Percentiles rank a stretch among this genome's conserved stretches.
Evolutionary conservation across 139 green algal species (phyloP).

Genomic region (Chlorella sp.): DNA sequence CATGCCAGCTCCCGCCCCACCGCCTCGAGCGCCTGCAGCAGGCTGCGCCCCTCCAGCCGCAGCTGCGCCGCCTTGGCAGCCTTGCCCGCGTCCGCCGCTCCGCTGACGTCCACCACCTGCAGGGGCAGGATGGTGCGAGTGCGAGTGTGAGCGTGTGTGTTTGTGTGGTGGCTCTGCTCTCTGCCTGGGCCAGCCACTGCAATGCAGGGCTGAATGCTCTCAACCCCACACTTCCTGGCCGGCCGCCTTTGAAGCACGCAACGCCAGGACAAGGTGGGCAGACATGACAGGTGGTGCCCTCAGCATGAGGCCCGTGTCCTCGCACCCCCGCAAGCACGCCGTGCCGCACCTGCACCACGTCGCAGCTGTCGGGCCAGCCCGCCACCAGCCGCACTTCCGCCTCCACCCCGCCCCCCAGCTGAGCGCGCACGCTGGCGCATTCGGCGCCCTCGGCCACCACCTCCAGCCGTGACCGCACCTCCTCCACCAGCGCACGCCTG

Average conservation of each 20-base stretch:
- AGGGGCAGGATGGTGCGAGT: background rate
- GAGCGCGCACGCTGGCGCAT: background rate
- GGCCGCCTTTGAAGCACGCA: too few relatives aligned
- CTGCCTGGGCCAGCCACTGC: too few relatives aligned
- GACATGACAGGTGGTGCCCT: too few relatives aligned
- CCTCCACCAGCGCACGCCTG: slow-evolving; percentile 29
- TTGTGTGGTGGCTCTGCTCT: too few relatives aligned
- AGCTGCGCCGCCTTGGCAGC: slow-evolving; percentile 12
- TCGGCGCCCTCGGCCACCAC: background rate
- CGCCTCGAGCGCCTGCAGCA: slow-evolving; percentile 33
- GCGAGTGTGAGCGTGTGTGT: too few relatives aligned
- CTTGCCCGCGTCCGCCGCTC: background rate
- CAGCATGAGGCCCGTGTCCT: too few relatives aligned
- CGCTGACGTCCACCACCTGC: background rate
- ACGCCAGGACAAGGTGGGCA: background rate
- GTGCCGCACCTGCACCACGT: slow-evolving; percentile 22
- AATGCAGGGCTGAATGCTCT: too few relatives aligned
- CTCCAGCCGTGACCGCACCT: background rate
- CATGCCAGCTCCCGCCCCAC: slow-evolving; percentile 26
- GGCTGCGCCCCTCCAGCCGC: slow-evolving; percentile 9
- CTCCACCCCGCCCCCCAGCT: background rate
- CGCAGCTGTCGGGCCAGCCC: slow-evolving; percentile 15
- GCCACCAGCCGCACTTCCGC: slow-evolving; percentile 19
- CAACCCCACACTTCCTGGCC: too few relatives aligned
- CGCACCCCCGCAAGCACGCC: too few relatives aligned